Conservation (phyloP, 495 filamentous ascomycete species). For the Neurospora sp. region DNA sequence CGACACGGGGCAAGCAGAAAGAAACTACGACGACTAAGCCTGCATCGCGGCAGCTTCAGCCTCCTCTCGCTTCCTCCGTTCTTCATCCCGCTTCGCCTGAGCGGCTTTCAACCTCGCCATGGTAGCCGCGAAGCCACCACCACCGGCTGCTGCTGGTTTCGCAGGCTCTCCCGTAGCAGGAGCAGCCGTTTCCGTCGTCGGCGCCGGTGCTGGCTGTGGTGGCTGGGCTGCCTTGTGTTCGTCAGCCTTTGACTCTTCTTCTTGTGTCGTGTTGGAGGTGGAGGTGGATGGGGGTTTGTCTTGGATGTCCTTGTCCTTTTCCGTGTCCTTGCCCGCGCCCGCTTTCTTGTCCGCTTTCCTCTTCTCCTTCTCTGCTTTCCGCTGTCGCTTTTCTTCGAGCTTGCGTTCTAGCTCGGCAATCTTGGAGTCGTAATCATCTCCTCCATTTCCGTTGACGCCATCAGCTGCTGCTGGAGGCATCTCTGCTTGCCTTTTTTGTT, state of each 20-base stretch:
- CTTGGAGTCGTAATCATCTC: constrained; percentile 24
- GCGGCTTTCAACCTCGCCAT: constrained; percentile 32
- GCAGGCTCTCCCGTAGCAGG: background rate
- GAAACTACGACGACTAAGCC: background rate
- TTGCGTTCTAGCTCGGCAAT: constrained; percentile 32
- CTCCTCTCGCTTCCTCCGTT: constrained; percentile 10
- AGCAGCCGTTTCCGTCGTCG: background rate
- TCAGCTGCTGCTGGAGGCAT: constrained; percentile 1
- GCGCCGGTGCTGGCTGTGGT: background rate
- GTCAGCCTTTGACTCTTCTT: constrained; percentile 23
- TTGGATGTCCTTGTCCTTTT: constrained; percentile 2
- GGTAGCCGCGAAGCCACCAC: constrained; percentile 23
- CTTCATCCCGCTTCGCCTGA: constrained; percentile 26
- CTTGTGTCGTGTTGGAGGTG: background rate
- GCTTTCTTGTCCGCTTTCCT: constrained; percentile 19
- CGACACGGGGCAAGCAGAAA: background rate
- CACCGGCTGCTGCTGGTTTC: background rate
- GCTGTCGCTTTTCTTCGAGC: constrained; percentile 18
- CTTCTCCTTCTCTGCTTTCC: constrained; percentile 25
- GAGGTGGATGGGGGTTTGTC: constrained; percentile 9
- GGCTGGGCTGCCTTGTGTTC: constrained; percentile 8
- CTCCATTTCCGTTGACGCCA: background rate
- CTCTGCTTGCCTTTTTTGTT: background rate
- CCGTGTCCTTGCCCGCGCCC: constrained; percentile 10
- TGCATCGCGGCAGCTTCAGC: constrained; percentile 16